phyloP scores from a whole-genome alignment of 805 yeast genomes.

The Scheffersomyces stipitis region DNA sequence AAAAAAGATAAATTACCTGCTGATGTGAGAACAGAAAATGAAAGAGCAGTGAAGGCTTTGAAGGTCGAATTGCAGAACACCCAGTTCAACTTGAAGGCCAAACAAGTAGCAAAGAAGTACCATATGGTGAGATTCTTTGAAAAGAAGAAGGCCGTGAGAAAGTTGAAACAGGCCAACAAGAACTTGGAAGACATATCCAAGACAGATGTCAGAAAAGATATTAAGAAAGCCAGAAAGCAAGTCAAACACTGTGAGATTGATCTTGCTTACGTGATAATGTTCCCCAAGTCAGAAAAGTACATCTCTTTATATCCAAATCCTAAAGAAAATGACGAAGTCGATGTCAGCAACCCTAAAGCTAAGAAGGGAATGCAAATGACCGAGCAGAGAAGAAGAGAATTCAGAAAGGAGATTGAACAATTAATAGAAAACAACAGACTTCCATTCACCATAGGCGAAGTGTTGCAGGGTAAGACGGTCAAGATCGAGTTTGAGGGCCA shows the following conservation, averaged over 20 bases:
- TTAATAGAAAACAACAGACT: constrained; percentile 54
- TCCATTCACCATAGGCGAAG: constrained; percentile 52
- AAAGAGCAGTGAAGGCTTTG: constrained; percentile 70
- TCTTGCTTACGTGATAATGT: constrained; percentile 69
- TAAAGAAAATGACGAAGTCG: constrained; percentile 14
- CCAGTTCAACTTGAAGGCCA: constrained; percentile 44
- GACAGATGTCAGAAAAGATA: constrained; percentile 35
- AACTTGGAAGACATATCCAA: constrained; percentile 33
- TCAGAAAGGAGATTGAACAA: constrained; percentile 48
- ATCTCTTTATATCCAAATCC: constrained; percentile 68
- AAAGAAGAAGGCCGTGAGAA: constrained; percentile 77
- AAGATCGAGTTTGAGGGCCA: constrained; percentile 17
- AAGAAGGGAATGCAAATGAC: constrained; percentile 43
- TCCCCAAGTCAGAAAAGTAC: constrained; percentile 79
- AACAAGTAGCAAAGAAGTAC: constrained; percentile 65
- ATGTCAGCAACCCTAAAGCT: constrained; percentile 35
- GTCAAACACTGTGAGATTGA: constrained; percentile 64
- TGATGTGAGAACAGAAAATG: constrained; percentile 64
- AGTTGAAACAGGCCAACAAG: constrained; percentile 53
- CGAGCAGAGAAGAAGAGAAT: constrained; percentile 43
- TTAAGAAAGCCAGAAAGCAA: constrained; percentile 47
- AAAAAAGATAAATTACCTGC: constrained; percentile 61
- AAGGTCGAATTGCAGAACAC: constrained; percentile 55
- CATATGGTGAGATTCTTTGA: constrained; percentile 95
- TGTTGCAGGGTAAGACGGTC: constrained; percentile 38